A percentile compares a stretch with the other conserved stretches of the same genome.
Conservation (phyloP, 169 alveolate genomes). For the Fabrea salina region DNA sequence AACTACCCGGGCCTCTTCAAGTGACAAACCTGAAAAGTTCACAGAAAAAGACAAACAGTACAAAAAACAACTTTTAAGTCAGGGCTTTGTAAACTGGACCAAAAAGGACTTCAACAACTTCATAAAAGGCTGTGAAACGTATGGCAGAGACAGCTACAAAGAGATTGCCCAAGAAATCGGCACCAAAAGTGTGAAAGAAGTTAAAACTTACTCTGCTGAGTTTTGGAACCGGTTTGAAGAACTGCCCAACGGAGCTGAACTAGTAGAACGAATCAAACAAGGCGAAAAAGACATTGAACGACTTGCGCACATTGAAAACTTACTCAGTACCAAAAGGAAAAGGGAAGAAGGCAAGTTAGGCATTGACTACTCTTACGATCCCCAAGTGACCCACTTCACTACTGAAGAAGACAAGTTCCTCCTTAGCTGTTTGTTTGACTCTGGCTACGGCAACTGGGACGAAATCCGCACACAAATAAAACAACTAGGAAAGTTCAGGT, state of each 20-base stretch:
- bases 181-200: conserved; percentile 68
- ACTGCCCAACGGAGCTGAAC: conserved; percentile 65
- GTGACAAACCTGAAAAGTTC: conserved; percentile 54
- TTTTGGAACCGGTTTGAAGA: conserved; percentile 61
- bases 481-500: conserved; percentile 51
- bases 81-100: conserved; percentile 83
- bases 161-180: conserved; percentile 38
- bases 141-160: conserved; percentile 61
- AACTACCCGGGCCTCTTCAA: conserved; percentile 31
- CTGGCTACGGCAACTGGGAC: conserved; percentile 74
- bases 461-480: conserved; percentile 56
- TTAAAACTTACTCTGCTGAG: conserved; percentile 60
- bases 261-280: conserved; percentile 68
- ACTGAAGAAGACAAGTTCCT: conserved; percentile 69
- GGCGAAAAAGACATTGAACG: conserved; percentile 61
- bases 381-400: conserved; percentile 38
- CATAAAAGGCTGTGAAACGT: conserved; percentile 73
- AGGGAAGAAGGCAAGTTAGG: conserved; percentile 43
- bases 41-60: conserved; percentile 62
- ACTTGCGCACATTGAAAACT: conserved; percentile 33
- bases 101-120: conserved; percentile 78
- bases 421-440: conserved; percentile 52
- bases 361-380: conserved; percentile 27
- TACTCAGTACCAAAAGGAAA: conserved; percentile 15
- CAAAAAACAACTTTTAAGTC: conserved; percentile 56